Conservation (phyloP, 2,329 filamentous ascomycete genomes). For the Macrophomina phaseolina region DNA sequence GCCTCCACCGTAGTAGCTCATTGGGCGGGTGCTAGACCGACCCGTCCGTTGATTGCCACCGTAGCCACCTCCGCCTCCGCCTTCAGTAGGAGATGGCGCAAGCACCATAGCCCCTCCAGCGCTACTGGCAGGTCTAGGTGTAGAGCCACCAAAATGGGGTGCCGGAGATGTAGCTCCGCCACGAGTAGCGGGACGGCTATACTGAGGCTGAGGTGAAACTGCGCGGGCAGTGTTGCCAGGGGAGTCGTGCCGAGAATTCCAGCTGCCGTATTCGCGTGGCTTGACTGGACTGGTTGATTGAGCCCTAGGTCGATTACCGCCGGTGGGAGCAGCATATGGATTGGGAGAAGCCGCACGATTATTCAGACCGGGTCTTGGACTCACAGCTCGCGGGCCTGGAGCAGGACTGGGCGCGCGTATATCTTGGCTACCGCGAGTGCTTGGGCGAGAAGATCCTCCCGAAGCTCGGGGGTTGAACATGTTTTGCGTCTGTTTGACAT, state of each 20-base stretch:
- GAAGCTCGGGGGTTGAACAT: slow-evolving; percentile 64
- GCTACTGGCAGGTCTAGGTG: slow-evolving; percentile 56
- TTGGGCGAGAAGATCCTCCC: slow-evolving; percentile 35
- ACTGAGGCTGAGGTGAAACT: slow-evolving; percentile 60
- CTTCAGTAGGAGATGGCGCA: slow-evolving; percentile 41
- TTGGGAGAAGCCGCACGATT: slow-evolving; percentile 67
- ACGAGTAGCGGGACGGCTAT: slow-evolving; percentile 45
- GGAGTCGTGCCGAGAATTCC: slow-evolving; percentile 43
- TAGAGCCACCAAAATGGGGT: slow-evolving; percentile 30
- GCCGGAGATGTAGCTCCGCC: slow-evolving; percentile 22
- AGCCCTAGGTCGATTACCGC: slow-evolving; percentile 33
- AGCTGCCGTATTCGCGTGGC: slow-evolving; percentile 36
- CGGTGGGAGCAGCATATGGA: slow-evolving; percentile 57
- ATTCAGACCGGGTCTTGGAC: slow-evolving; percentile 70
- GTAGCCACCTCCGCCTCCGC: slow-evolving; percentile 41
- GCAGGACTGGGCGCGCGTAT: slow-evolving; percentile 43
- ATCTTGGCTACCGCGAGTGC: slow-evolving; percentile 46
- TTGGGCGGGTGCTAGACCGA: slow-evolving; percentile 41
- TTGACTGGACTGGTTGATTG: slow-evolving; percentile 51
- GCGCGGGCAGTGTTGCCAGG: slow-evolving; percentile 49
- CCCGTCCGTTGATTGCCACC: slow-evolving; percentile 48
- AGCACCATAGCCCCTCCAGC: slow-evolving; percentile 52
- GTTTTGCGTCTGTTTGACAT: slow-evolving; percentile 78
- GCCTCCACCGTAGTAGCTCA: slow-evolving; percentile 51
- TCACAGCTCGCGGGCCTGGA: slow-evolving; percentile 7